These are phyloP conservation scores for Cryptococcus jaspeensis DNA, from an alignment of 1,284 basidiomycete species.

Conservation along the genomic window DNA sequence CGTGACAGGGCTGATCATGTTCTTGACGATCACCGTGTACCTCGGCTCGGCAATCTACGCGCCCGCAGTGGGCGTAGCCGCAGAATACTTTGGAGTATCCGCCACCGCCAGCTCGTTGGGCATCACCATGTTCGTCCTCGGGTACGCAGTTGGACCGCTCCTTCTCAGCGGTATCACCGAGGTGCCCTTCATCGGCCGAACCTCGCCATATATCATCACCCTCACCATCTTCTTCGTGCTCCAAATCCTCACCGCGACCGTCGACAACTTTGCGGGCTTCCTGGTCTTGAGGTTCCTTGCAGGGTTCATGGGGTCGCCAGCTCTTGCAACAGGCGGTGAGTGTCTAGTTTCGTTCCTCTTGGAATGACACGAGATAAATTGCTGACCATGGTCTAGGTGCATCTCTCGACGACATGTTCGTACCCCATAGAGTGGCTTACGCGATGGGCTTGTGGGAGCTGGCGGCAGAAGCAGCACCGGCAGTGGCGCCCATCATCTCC, in stretches of 20 bases:
- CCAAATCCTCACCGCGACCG: constrained; percentile 43
- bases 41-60: constrained; percentile 61
- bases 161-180: constrained; percentile 40
- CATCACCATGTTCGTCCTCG: constrained; percentile 33
- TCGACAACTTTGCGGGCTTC: constrained; percentile 42
- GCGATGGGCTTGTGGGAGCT: constrained; percentile 34
- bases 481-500: constrained; percentile 36
- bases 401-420: constrained; percentile 29
- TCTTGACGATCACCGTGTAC: constrained; percentile 57
- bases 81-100: constrained; percentile 26
- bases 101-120: constrained; percentile 25
- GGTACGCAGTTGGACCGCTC: constrained; percentile 34
- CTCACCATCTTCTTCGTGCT: constrained; percentile 44
- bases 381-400: constrained; percentile 13
- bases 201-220: constrained; percentile 43
- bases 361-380: background rate
- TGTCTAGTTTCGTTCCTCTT: background rate
- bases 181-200: constrained; percentile 39
- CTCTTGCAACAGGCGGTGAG: constrained; percentile 40
- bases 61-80: constrained; percentile 52
- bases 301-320: constrained; percentile 47
- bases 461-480: constrained; percentile 27
- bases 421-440: constrained; percentile 27
- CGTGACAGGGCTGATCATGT: constrained; percentile 26
- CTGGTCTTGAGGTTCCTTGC: constrained; percentile 47